phyloP scores from a whole-genome alignment of 1,284 basidiomycete genomes.

The Boletus nobilissimus region DNA sequence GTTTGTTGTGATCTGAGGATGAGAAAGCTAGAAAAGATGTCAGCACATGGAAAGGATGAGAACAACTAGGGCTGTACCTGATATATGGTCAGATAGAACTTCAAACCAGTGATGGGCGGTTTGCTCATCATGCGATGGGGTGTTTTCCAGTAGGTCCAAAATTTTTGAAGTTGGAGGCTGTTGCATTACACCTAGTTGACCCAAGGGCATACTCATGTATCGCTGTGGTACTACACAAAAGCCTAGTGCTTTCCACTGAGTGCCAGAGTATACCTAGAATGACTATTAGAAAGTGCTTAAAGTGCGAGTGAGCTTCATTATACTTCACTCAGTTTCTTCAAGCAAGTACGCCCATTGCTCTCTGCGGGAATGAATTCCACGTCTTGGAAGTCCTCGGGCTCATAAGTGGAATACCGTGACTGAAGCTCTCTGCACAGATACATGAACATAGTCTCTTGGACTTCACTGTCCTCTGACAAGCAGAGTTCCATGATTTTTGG shows the following conservation, averaged over 20 bases:
- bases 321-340: slow-evolving; percentile 13
- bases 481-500: neutral
- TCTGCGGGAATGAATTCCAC: slow-evolving; percentile 16
- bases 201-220: neutral
- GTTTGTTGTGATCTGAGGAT: neutral
- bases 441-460: neutral
- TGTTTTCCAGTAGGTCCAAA: slow-evolving; percentile 6
- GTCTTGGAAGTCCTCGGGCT: neutral
- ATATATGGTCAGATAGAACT: neutral
- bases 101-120: slow-evolving; percentile 1
- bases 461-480: neutral
- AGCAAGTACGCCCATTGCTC: neutral
- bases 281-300: neutral
- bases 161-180: neutral
- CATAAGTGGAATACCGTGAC: neutral
- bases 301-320: neutral
- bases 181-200: neutral
- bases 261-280: slow-evolving; percentile 1
- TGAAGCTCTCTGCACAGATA: neutral
- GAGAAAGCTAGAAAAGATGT: slow-evolving; percentile 7
- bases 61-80: neutral
- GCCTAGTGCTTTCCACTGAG: slow-evolving; percentile 12
- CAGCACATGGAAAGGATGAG: neutral
- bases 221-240: slow-evolving; percentile 8
- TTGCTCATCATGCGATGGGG: neutral